phyloP scores from a whole-genome alignment of 1,284 basidiomycete species.

The Athelia sp. region DNA sequence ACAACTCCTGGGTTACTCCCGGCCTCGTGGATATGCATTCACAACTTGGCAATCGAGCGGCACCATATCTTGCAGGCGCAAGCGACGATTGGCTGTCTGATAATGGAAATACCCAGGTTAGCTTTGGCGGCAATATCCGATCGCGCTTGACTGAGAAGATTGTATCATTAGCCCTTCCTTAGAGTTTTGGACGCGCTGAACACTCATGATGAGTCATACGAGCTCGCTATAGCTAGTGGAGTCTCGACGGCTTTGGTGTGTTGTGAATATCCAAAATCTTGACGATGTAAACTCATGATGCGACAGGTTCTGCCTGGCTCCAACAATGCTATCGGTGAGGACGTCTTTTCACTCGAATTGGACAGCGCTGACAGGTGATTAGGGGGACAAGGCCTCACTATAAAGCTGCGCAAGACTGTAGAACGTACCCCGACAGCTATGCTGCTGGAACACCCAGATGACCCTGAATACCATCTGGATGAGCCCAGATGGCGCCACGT shows the following conservation, averaged over 20 bases:
- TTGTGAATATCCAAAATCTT: slow-evolving; percentile 27
- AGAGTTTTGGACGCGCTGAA: slow-evolving; percentile 30
- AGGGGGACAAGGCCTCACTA: slow-evolving; percentile 62
- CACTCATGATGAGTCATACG: slow-evolving; percentile 30
- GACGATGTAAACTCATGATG: slow-evolving; percentile 19
- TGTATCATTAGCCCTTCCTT: slow-evolving; percentile 32
- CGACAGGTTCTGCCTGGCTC: slow-evolving; percentile 37
- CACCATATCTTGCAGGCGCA: slow-evolving; percentile 39
- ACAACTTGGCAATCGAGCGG: slow-evolving; percentile 54
- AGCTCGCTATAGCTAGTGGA: slow-evolving; percentile 27
- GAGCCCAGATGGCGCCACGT: slow-evolving; percentile 48
- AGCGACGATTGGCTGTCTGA: slow-evolving; percentile 23
- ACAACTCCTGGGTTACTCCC: slow-evolving; percentile 45
- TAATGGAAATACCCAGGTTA: neutral
- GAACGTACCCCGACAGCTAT: slow-evolving; percentile 53
- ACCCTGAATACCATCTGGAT: slow-evolving; percentile 32
- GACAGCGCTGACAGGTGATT: slow-evolving; percentile 1
- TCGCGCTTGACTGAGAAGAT: slow-evolving; percentile 32
- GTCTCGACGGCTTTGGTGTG: slow-evolving; percentile 24
- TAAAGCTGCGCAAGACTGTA: slow-evolving; percentile 55
- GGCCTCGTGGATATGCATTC: slow-evolving; percentile 66
- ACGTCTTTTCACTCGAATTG: neutral
- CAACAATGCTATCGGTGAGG: slow-evolving; percentile 36
- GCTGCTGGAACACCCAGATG: slow-evolving; percentile 52
- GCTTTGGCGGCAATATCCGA: neutral